Percentiles rank a stretch among this genome's conserved stretches.
phyloP scores from a whole-genome alignment of 2,329 filamentous ascomycete species.

The Colletotrichum eleusines region DNA sequence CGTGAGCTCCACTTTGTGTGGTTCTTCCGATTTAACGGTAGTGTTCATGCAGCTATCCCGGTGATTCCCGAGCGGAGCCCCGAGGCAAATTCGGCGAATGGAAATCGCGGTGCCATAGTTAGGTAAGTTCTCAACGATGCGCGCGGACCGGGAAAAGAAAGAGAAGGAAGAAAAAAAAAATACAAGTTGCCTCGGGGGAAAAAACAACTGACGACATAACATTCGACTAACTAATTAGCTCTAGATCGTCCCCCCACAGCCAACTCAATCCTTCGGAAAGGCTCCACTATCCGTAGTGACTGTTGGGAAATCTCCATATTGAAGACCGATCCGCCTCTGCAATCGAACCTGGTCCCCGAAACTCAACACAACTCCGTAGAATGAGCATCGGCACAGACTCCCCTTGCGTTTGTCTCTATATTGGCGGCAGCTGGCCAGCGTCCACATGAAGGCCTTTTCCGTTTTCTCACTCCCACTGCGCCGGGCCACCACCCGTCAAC shows the following conservation, averaged over 20 bases:
- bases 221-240: conserved; percentile 22
- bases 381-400: conserved; percentile 32
- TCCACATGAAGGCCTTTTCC: conserved; percentile 58
- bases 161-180: conserved; percentile 41
- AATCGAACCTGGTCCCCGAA: background rate
- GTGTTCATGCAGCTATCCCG: conserved; percentile 27
- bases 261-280: conserved; percentile 29
- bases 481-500: conserved; percentile 52
- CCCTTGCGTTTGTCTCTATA: conserved; percentile 29
- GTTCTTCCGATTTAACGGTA: background rate
- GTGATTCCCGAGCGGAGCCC: conserved; percentile 38
- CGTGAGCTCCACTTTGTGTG: conserved; percentile 32
- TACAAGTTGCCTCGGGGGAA: conserved; percentile 29
- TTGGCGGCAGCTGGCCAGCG: conserved; percentile 39
- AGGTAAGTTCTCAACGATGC: conserved; percentile 33
- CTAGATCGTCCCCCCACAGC: conserved; percentile 20
- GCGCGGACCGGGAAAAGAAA: conserved; percentile 26
- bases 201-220: conserved; percentile 33
- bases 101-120: conserved; percentile 17
- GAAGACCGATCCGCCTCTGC: conserved; percentile 1
- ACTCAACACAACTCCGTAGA: conserved; percentile 21
- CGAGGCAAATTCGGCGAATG: conserved; percentile 35
- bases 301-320: conserved; percentile 28
- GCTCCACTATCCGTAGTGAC: conserved; percentile 35
- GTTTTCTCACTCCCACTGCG: conserved; percentile 53